Base-by-base conservation (phyloP, 2,329 filamentous ascomycete species). In the Colletotrichum lindemuthianum region DNA sequence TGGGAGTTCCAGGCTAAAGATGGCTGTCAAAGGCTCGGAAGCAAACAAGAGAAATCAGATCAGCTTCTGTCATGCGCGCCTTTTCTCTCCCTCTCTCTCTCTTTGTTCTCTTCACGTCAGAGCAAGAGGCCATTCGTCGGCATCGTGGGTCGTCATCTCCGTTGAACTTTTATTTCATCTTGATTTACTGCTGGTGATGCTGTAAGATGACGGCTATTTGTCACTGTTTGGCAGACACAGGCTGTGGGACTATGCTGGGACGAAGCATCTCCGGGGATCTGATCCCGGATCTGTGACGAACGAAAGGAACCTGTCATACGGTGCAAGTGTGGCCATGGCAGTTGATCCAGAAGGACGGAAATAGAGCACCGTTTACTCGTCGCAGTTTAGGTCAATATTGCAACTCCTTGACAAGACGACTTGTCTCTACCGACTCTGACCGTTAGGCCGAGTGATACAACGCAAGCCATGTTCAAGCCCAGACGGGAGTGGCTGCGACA, bases 201-300 rank as follows among this genome's bases (percentile, higher is more conserved):
- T 15, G 10, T 15, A 13, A n/a, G 11, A 8, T 34, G 11, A 11
- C 24, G 6, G 10, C 4, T 15, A 8, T 56, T 45, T 40, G 51
- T 37, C 13, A 16, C 9, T 15, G 2, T 15, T 16, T 16, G 13
- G 11, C 45, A 16, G 16, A 7, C 24, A 33, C 10, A 13, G 12
- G 13, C 8, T 12, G 32, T 32, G n/a, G 36, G n/a, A 8, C 6
- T n/a, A 6, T 24, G 41, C 7, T 47, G 16, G 15, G 45, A 50
- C 6, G 47, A 58, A 40, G 16, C 45, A 47, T 60, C 58, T 60
- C 50, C 58, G 53, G 59, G 15, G 33, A 13, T 47, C 45, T 40
- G 45, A 36, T 58, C 45, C 59, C 24, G 5, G 24, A 32, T 58
- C 39, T 33, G 37, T 33, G 3, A 41, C 24, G 7, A 33, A 37